A percentile compares a stretch with the other conserved stretches of the same genome.
Evolutionary conservation across 2,329 filamentous ascomycete species (phyloP).

Genomic region (Aspergillus latus): DNA sequence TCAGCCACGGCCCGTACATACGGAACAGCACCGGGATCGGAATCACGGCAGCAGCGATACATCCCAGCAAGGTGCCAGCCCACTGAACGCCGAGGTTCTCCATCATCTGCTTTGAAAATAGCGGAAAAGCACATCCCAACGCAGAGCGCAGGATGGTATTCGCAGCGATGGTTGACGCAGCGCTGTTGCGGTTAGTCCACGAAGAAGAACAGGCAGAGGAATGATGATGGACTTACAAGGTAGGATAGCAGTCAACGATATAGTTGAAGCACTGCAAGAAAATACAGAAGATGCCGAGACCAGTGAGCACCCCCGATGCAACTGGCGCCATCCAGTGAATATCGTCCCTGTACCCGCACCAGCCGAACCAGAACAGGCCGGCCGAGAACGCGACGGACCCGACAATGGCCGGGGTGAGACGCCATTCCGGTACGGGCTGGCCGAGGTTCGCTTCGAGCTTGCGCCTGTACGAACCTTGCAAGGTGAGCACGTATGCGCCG

Average conservation of each 20-base stretch:
- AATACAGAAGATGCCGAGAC: slow-evolving; percentile 14
- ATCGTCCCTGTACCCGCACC: slow-evolving; percentile 33
- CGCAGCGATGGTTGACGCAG: slow-evolving; percentile 41
- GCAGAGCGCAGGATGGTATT: slow-evolving; percentile 43
- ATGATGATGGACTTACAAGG: slow-evolving; percentile 32
- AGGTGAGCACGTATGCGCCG: slow-evolving; percentile 30
- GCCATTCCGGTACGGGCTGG: slow-evolving; percentile 36
- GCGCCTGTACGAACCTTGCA: slow-evolving; percentile 30
- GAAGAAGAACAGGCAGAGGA: not conserved
- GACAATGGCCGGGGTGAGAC: slow-evolving; percentile 33
- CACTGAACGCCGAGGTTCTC: slow-evolving; percentile 40
- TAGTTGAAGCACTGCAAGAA: slow-evolving; percentile 30
- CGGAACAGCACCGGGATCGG: slow-evolving; percentile 40
- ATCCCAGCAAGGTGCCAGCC: slow-evolving; percentile 41
- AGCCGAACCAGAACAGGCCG: slow-evolving; percentile 43
- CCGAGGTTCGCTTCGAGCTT: slow-evolving; percentile 33
- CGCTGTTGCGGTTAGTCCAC: slow-evolving; percentile 23
- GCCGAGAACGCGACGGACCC: slow-evolving; percentile 35
- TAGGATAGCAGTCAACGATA: slow-evolving; percentile 43
- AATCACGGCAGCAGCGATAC: slow-evolving; percentile 37
- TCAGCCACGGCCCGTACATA: slow-evolving; percentile 32
- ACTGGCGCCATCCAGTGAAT: slow-evolving; percentile 32
- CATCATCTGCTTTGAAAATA: slow-evolving; percentile 43
- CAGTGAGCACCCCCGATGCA: slow-evolving; percentile 7
- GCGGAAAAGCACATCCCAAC: slow-evolving; percentile 39